A percentile compares a stretch with the other conserved stretches of the same genome.
These are phyloP conservation scores for Avicennia marina DNA, from an alignment of 257 asterid species.

Conservation along the genomic window DNA sequence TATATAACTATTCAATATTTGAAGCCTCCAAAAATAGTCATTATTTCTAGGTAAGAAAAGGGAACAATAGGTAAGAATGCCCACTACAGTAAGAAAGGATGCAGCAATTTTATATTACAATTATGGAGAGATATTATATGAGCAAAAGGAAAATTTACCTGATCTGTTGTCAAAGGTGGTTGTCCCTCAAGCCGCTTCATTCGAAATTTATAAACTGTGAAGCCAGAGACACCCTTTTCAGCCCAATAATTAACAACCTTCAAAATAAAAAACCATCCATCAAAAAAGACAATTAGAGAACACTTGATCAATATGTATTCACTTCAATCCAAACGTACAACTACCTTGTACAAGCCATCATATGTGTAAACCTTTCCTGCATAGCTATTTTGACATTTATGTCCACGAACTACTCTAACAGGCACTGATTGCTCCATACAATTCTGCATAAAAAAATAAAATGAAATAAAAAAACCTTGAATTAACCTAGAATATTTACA, in stretches of 20 bases:
- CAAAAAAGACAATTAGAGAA: neutral
- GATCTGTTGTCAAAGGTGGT: slow-evolving; percentile 71
- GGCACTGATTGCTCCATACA: slow-evolving; percentile 61
- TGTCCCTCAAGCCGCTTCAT: slow-evolving; percentile 71
- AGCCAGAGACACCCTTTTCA: slow-evolving; percentile 82
- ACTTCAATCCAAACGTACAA: slow-evolving; percentile 3
- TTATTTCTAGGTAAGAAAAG: too few species aligned
- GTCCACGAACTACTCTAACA: slow-evolving; percentile 86
- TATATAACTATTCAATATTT: too few species aligned
- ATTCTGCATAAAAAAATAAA: slow-evolving; percentile 36
- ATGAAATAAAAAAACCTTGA: neutral
- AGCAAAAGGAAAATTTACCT: slow-evolving; percentile 36
- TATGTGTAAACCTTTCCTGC: slow-evolving; percentile 90
- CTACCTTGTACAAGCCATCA: slow-evolving; percentile 86
- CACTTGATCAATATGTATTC: neutral
- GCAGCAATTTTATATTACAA: neutral
- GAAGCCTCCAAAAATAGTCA: too few species aligned
- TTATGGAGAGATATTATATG: neutral
- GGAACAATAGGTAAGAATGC: too few species aligned
- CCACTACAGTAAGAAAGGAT: too few species aligned
- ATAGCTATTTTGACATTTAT: slow-evolving; percentile 60
- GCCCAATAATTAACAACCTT: slow-evolving; percentile 82
- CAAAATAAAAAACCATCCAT: slow-evolving; percentile 16
- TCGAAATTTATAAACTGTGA: slow-evolving; percentile 69
- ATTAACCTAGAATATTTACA: neutral